Percentiles rank a stretch among this genome's conserved stretches.
phyloP scores from a whole-genome alignment of 768 basidiomycete species.

The Megacollybia marginata region DNA sequence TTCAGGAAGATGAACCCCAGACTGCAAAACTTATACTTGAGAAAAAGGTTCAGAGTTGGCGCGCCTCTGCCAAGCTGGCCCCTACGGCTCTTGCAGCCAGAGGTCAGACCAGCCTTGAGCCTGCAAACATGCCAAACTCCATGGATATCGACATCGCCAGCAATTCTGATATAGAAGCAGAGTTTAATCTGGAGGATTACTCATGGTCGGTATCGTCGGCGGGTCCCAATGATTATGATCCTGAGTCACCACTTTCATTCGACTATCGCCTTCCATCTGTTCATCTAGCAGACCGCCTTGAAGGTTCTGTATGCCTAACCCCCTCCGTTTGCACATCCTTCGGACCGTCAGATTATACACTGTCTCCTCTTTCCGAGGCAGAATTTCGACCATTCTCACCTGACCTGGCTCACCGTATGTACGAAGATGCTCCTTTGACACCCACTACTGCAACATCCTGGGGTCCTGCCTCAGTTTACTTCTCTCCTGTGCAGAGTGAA shows the following conservation, averaged over 20 bases:
- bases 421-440: slow-evolving; percentile 46
- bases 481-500: slow-evolving; percentile 17
- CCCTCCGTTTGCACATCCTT: slow-evolving; percentile 49
- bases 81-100: slow-evolving; percentile 40
- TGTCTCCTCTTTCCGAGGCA: slow-evolving; percentile 26
- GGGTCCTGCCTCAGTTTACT: slow-evolving; percentile 31
- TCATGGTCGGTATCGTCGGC: slow-evolving; percentile 62
- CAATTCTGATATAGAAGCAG: slow-evolving; percentile 22
- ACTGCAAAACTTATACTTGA: slow-evolving; percentile 47
- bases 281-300: slow-evolving; percentile 43
- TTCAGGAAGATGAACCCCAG: slow-evolving; percentile 53
- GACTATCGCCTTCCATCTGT: slow-evolving; percentile 39
- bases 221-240: slow-evolving; percentile 47
- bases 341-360: slow-evolving; percentile 44
- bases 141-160: slow-evolving; percentile 24
- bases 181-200: slow-evolving; percentile 58
- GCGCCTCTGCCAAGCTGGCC: slow-evolving; percentile 45
- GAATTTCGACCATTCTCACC: slow-evolving; percentile 42
- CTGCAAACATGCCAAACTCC: slow-evolving; percentile 42
- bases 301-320: slow-evolving; percentile 52
- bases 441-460: slow-evolving; percentile 41
- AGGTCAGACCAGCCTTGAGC: slow-evolving; percentile 44
- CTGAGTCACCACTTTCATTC: slow-evolving; percentile 28
- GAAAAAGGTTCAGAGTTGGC: slow-evolving; percentile 58
- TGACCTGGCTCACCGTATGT: slow-evolving; percentile 49